A percentile compares a stretch with the other conserved stretches of the same genome.
These are phyloP conservation scores for Linderniella brevidens DNA, from an alignment of 257 asterid genomes.

Conservation along the genomic window DNA sequence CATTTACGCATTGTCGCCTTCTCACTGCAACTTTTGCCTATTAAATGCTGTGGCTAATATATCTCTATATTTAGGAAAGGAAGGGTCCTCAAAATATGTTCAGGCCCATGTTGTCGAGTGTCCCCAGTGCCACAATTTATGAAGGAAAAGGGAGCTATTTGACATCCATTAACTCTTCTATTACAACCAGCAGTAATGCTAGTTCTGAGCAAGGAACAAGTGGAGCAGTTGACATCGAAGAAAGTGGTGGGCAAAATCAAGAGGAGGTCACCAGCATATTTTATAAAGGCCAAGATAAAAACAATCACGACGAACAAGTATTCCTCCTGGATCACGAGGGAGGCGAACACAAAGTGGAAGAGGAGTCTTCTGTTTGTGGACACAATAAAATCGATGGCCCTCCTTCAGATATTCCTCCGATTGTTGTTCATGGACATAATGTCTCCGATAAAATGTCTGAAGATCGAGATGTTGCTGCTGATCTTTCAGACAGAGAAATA, in stretches of 20 bases:
- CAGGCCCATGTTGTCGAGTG: constrained; percentile 90
- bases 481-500: too few species aligned
- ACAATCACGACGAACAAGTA: constrained; percentile 33
- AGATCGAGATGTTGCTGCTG: too few species aligned
- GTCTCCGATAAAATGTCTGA: too few species aligned
- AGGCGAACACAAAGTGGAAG: constrained; percentile 13
- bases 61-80: constrained; percentile 32
- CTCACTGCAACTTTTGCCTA: too few species aligned
- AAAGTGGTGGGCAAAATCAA: constrained; percentile 46
- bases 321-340: constrained; percentile 48
- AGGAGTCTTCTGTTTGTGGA: constrained; percentile 4
- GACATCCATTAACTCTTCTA: constrained; percentile 61
- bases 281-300: constrained; percentile 21
- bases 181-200: constrained; percentile 81
- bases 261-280: constrained; percentile 37
- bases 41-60: too few species aligned
- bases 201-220: constrained; percentile 60
- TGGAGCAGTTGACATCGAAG: constrained; percentile 58
- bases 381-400: constrained; percentile 12
- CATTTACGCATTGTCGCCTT: too few species aligned
- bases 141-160: constrained; percentile 44
- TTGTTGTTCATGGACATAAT: constrained; percentile 17
- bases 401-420: constrained; percentile 14
- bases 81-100: constrained; percentile 88
- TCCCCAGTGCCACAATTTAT: constrained; percentile 77